A percentile compares a stretch with the other conserved stretches of the same genome.
Evolutionary conservation across 371 early-diverging fungal genomes (phyloP).

Genomic region (Mucor piriformis): DNA sequence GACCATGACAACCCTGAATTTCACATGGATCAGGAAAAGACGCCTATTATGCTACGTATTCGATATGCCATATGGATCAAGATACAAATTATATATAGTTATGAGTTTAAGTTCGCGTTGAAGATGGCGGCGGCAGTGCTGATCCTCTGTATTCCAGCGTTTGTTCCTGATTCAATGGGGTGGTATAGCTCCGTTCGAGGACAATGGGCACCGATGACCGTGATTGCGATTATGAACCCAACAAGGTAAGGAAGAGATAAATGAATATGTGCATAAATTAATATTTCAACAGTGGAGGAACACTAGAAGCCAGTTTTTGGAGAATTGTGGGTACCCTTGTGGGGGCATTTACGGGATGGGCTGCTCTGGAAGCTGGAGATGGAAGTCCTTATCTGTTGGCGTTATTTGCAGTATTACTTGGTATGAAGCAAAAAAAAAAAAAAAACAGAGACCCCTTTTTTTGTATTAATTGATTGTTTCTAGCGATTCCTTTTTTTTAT

Average conservation of each 20-base stretch:
- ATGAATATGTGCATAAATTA: not conserved
- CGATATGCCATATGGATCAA: constrained; percentile 54
- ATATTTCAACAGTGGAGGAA: constrained; percentile 49
- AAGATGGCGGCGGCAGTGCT: constrained; percentile 61
- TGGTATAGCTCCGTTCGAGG: constrained; percentile 53
- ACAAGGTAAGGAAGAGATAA: constrained; percentile 39
- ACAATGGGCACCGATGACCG: constrained; percentile 62
- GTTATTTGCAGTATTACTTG: constrained; percentile 55
- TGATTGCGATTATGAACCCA: constrained; percentile 65
- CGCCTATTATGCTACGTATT: constrained; percentile 28
- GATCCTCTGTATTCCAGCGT: constrained; percentile 52
- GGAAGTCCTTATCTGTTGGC: constrained; percentile 56
- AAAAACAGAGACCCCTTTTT: not conserved
- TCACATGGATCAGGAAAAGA: constrained; percentile 4
- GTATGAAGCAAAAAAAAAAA: constrained; percentile 30
- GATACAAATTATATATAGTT: constrained; percentile 46
- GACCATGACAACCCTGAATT: constrained; percentile 1
- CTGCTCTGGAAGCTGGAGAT: constrained; percentile 49
- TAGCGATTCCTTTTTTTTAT: constrained; percentile 52
- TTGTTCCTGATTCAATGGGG: constrained; percentile 42
- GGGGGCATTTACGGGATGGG: constrained; percentile 57
- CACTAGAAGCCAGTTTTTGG: constrained; percentile 55
- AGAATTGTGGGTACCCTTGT: constrained; percentile 59
- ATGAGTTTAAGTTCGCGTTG: constrained; percentile 61
- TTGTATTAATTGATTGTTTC: constrained; percentile 2